A percentile compares a stretch with the other conserved stretches of the same genome.
Conservation (phyloP, 2,329 filamentous ascomycete species). For the Alternaria sp. region DNA sequence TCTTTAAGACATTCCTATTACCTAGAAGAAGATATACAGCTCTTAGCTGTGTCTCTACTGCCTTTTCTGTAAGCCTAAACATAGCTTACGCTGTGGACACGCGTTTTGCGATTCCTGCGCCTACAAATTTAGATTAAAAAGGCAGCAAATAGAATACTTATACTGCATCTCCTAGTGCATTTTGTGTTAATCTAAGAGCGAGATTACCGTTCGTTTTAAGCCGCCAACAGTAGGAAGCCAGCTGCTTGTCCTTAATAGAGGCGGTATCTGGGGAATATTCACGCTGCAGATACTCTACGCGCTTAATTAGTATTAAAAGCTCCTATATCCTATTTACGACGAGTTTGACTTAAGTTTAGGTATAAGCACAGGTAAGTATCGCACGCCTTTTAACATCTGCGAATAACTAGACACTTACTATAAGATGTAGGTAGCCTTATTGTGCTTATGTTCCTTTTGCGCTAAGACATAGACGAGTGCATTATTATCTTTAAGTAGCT, state of each 20-base stretch:
- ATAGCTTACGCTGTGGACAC: constrained; percentile 22
- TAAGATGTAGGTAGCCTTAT: constrained; percentile 23
- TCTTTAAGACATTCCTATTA: constrained; percentile 12
- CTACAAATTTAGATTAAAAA: constrained; percentile 16
- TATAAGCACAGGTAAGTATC: constrained; percentile 23
- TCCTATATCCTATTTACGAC: constrained; percentile 28
- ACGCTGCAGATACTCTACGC: constrained; percentile 23
- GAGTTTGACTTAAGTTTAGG: constrained; percentile 27
- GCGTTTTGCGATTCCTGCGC: constrained; percentile 20
- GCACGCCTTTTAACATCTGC: not conserved
- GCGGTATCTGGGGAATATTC: constrained; percentile 21
- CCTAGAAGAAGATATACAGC: constrained; percentile 21
- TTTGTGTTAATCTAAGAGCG: constrained; percentile 16
- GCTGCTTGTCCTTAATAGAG: constrained; percentile 27
- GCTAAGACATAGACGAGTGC: constrained; percentile 15
- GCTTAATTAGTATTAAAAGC: constrained; percentile 18
- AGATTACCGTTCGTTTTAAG: constrained; percentile 21
- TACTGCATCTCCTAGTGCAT: constrained; percentile 22
- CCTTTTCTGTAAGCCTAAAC: constrained; percentile 18
- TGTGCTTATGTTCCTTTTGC: constrained; percentile 27
- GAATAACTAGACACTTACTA: not conserved
- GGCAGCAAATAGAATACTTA: constrained; percentile 19
- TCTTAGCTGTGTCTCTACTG: constrained; percentile 20
- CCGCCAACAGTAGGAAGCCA: constrained; percentile 21
- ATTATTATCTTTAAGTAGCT: constrained; percentile 23